Conservation (phyloP, 2,329 filamentous ascomycete species). For the Knoxdaviesia capensis region DNA sequence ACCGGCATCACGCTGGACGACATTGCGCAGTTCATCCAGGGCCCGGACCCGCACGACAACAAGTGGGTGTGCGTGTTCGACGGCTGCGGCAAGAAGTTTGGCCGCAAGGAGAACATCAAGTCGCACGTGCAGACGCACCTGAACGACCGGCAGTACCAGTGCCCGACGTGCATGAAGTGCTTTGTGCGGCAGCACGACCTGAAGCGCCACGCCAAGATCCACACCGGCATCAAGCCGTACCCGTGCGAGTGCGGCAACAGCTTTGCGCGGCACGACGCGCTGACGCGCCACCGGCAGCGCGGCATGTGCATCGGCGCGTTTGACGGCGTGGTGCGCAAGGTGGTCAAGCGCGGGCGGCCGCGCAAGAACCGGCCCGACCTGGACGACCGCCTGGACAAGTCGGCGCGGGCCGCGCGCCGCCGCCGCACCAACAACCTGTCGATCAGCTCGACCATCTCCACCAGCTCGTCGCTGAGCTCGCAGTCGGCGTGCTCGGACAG, state of each 20-base stretch:
- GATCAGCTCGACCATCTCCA: conserved; percentile 21
- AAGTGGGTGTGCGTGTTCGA: conserved; percentile 64
- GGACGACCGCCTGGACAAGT: conserved; percentile 35
- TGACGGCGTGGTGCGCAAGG: conserved; percentile 47
- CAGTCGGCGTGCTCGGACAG: conserved; percentile 36
- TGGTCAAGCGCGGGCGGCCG: conserved; percentile 41
- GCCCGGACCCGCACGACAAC: conserved; percentile 50
- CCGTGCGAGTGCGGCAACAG: conserved; percentile 86
- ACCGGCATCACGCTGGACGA: conserved; percentile 81
- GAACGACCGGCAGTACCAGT: conserved; percentile 87
- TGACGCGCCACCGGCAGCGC: conserved; percentile 83
- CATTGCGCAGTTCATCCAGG: conserved; percentile 53
- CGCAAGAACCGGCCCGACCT: conserved; percentile 39
- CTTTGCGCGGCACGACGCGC: conserved; percentile 85
- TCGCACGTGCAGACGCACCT: conserved; percentile 96
- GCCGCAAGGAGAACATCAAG: conserved; percentile 97
- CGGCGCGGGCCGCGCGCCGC: conserved; percentile 22
- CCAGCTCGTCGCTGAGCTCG: conserved; percentile 25
- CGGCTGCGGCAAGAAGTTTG: conserved; percentile 74
- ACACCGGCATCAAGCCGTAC: conserved; percentile 89
- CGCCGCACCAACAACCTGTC: conserved; percentile 33
- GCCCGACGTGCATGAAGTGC: conserved; percentile 81
- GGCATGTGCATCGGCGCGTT: conserved; percentile 95
- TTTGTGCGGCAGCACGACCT: conserved; percentile 95
- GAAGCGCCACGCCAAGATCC: conserved; percentile 93